Evolutionary conservation across 495 filamentous ascomycete species (phyloP), one percentile per base, ranked within the genome.

Genomic region (Daldinia concentrica): DNA sequence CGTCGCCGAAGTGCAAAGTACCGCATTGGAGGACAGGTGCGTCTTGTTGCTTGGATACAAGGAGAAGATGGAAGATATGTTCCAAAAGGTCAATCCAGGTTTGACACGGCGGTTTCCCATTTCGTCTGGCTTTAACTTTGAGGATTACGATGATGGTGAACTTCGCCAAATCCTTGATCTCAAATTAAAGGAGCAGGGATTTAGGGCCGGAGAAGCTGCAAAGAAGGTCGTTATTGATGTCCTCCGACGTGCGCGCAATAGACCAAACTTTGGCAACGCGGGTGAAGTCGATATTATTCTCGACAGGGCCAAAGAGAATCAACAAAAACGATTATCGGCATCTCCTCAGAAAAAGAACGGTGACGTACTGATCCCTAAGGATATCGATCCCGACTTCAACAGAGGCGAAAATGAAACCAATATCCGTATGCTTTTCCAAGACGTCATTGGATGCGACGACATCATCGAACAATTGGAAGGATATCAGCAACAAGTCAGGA

Each of bases 1-100:
- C n/a, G 92, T 95, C 2, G 90, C 92, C 0, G 91, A 95, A 64
- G 88, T 96, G 0, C 93, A 95, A 59, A 91, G 88, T 69, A 85
- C 86, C 0, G 90, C 92, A 0, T 90, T 91, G 0, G 92, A 94
- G 36, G 92, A 95, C 76, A 85, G 90, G 17, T 95, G 92, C 61
- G 90, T 95, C 0, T 79, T 96, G 0, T 81, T 95, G 0, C 81
- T 95, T 1, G 93, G 92, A 0, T 95, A 96, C 77, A 85, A 91
- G 68, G 87, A 90, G n/a, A 81, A 91, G 72, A 92, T 96, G 87
- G 83, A 86, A 58, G 76, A 83, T 3, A 94, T 95, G 92, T 92
- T 96, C 67, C 89, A 90, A 59, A 90, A 91, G 58, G 89, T 90
- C 68, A 96, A 96, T 66, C 91, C 91, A 0, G 93, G 92, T 0